Percentiles rank a stretch among this genome's conserved stretches.
phyloP scores from a whole-genome alignment of 306 rosid genomes.

The Prunus padus region DNA sequence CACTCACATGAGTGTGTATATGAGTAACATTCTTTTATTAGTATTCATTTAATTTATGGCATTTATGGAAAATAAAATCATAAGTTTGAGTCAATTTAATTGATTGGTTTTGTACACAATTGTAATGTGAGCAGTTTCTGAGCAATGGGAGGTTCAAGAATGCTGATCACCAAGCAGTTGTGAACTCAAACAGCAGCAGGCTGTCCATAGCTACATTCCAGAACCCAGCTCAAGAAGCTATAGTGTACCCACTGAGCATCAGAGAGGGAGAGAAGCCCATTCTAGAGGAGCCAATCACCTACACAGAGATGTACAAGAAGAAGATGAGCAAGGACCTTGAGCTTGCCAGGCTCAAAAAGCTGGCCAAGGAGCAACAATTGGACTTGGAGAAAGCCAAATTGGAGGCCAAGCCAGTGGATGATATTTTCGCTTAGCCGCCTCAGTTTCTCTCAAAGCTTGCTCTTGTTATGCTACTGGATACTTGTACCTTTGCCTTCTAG shows the following conservation, averaged over 20 bases:
- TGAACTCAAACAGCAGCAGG: conserved; percentile 71
- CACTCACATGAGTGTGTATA: not conserved
- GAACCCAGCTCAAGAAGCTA: conserved; percentile 71
- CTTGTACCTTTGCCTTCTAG: not conserved
- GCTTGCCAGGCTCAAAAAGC: conserved; percentile 58
- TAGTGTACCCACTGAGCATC: conserved; percentile 60
- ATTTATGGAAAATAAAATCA: not conserved
- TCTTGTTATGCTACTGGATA: no score
- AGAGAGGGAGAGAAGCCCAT: conserved; percentile 64
- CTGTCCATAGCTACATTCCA: conserved; percentile 91
- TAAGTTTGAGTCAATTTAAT: not conserved
- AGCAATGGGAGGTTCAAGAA: conserved; percentile 94
- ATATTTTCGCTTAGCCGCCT: conserved; percentile 48
- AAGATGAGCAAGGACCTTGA: conserved; percentile 77
- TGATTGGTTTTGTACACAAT: not conserved
- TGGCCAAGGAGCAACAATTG: conserved; percentile 47
- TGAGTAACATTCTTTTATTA: no score
- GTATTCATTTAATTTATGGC: not conserved
- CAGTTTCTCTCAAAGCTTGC: not conserved
- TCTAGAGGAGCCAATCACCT: conserved; percentile 60
- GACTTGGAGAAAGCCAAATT: conserved; percentile 23
- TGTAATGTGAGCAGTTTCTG: conserved; percentile 43
- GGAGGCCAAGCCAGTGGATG: conserved; percentile 36
- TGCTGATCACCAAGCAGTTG: conserved; percentile 94
- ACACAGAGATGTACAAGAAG: conserved; percentile 68